Base-by-base conservation (phyloP, 257 asterid genomes). In the Fraxinus americana region DNA sequence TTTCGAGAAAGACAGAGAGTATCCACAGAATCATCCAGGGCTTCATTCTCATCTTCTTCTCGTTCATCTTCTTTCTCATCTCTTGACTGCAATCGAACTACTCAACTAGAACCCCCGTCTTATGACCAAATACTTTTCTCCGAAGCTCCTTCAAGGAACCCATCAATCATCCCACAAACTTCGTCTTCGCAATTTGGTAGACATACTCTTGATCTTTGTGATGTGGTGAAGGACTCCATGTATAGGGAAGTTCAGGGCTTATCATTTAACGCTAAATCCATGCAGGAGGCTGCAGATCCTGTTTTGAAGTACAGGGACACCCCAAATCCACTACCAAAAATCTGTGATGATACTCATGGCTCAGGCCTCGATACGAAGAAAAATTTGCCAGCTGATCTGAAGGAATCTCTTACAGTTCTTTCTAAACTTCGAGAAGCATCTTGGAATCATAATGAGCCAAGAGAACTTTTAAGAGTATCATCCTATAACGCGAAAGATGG, bases 31-130 rank as follows among this genome's bases (percentile, higher is more conserved):
- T 93, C 91, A 30, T 89, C 97, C 39, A 76, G 92, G 83, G 88
- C 93, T 13, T 93, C 98, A 29, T 89, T 88, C 86, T 93, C 98
- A 34, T 93, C 96, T 59, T 93, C 97, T 32, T 94, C 98, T 23
- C 96, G 88, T 69, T 91, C 98, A 5, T 94, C 97, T 63, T 92
- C 98, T 1, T 92, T 91, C 87, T 94, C 97, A 13, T 94, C 97
- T 52, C 87, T 88, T 10, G 98, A 94, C 72, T 91, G 88, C 36
- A 92, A 83, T 77, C 87, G 88, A 86, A 80, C 87, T 39, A 54
- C 89, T 72, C 96, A 89, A 70, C 79, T 88, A 72, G 97, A 92
- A 75, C 83, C 90, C 35, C 78, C 73, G 7, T 82, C 93, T 43
- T 86, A 79, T 14, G 95, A 94, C 85, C 84, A 88, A 75, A 78